phyloP scores from a whole-genome alignment of 176 grass and related monocot genomes.

The Carex cristatella region DNA sequence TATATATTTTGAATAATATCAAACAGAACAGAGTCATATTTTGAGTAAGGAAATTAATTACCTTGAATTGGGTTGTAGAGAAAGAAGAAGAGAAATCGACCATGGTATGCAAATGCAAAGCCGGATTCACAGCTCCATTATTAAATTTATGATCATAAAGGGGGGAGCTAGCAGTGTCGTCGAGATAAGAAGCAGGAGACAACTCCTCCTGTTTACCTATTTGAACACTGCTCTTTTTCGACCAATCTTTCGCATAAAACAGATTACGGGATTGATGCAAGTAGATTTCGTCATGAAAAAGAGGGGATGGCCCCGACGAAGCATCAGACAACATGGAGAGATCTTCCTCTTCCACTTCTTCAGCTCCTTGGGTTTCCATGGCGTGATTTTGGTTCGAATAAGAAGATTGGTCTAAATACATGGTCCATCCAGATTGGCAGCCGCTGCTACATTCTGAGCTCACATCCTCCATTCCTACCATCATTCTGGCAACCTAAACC shows the following conservation, averaged over 20 bases:
- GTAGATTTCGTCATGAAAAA: constrained; percentile 36
- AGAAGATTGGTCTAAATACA: constrained; percentile 64
- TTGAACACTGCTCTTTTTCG: constrained; percentile 22
- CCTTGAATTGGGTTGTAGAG: constrained; percentile 37
- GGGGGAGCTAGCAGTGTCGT: constrained; percentile 95
- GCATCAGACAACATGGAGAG: constrained; percentile 96
- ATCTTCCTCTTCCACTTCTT: constrained; percentile 76
- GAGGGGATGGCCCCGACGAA: constrained; percentile 82
- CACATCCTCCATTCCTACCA: constrained; percentile 39
- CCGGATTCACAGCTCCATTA: constrained; percentile 11
- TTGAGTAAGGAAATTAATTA: neutral
- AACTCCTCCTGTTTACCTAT: constrained; percentile 26
- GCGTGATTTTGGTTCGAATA: constrained; percentile 25
- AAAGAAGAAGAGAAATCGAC: constrained; percentile 41
- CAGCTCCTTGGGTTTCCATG: constrained; percentile 26
- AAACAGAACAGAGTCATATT: neutral
- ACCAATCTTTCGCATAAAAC: constrained; percentile 10
- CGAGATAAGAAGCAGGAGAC: constrained; percentile 42
- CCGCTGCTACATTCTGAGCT: constrained; percentile 95
- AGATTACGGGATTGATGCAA: neutral
- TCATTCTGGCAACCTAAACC: constrained; percentile 4
- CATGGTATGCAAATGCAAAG: constrained; percentile 18
- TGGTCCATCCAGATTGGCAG: constrained; percentile 98
- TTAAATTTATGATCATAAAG: constrained; percentile 2
- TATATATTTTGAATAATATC: too few species aligned